phyloP scores from a whole-genome alignment of 192 early-diverging fungal species.

The Mortierella alpina region DNA sequence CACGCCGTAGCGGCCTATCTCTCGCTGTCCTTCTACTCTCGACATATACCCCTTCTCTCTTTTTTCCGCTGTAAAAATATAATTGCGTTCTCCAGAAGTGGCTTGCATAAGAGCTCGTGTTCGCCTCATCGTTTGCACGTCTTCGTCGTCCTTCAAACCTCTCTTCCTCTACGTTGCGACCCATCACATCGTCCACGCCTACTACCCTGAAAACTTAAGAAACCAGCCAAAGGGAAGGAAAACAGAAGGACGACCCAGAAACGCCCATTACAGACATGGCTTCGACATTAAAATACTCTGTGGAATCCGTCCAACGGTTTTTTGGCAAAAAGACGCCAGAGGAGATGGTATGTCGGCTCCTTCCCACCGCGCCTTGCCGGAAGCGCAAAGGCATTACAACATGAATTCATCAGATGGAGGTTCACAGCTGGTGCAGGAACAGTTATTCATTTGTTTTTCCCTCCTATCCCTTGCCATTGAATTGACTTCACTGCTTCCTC shows the following conservation, averaged over 20 bases:
- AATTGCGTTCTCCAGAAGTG: not conserved
- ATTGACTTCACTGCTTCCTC: not conserved
- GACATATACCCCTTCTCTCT: not conserved
- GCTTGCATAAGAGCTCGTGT: too few relatives aligned
- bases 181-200: not conserved
- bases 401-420: too few relatives aligned
- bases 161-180: not conserved
- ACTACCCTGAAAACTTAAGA: too few relatives aligned
- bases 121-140: not conserved
- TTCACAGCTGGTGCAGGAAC: too few relatives aligned
- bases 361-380: not conserved
- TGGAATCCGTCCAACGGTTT: constrained; percentile 62
- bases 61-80: not conserved
- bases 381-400: not conserved
- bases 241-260: not conserved
- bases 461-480: not conserved
- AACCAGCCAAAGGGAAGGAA: not conserved
- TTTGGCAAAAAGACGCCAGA: constrained; percentile 72
- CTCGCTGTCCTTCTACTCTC: not conserved
- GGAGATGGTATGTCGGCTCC: constrained; percentile 59
- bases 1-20: too few relatives aligned
- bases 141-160: not conserved
- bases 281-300: constrained; percentile 39
- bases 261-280: constrained; percentile 11
- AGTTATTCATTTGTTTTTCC: not conserved